These are phyloP conservation scores for Saksenaea vasiformis DNA, from an alignment of 371 early-diverging fungal genomes.

Conservation along the genomic window DNA sequence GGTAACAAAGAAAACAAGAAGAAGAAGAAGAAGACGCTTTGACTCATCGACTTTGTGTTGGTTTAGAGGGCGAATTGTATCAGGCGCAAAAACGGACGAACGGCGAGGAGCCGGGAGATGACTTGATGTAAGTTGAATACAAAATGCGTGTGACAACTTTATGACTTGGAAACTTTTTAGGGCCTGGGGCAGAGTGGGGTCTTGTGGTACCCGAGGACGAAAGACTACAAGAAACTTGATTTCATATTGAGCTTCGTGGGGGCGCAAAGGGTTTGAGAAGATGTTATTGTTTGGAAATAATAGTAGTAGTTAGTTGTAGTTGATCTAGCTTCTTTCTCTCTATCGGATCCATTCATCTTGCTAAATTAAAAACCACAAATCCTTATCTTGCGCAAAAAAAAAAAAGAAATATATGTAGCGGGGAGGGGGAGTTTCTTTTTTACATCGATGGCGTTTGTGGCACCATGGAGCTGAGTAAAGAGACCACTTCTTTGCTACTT, in stretches of 20 bases:
- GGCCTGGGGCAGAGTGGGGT: slow-evolving; percentile 6
- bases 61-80: slow-evolving; percentile 5
- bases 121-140: neutral
- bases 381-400: neutral
- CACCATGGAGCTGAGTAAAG: slow-evolving; percentile 16
- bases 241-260: neutral
- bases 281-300: neutral
- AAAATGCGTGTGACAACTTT: neutral
- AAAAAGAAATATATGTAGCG: too few relatives aligned
- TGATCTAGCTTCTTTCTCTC: slow-evolving; percentile 2
- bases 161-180: neutral
- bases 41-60: neutral
- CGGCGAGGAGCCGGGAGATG: neutral
- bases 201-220: slow-evolving; percentile 5
- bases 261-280: neutral
- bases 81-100: neutral
- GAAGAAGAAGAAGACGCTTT: neutral
- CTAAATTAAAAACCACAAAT: too few relatives aligned
- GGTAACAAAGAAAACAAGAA: neutral
- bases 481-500: slow-evolving; percentile 39
- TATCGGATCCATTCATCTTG: neutral
- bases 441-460: slow-evolving; percentile 2
- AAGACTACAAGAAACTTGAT: neutral
- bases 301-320: slow-evolving; percentile 1
- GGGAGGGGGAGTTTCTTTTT: too few relatives aligned